Evolutionary conservation across 805 yeast genomes (phyloP).

Genomic region (Kodamaea fukazawae): DNA sequence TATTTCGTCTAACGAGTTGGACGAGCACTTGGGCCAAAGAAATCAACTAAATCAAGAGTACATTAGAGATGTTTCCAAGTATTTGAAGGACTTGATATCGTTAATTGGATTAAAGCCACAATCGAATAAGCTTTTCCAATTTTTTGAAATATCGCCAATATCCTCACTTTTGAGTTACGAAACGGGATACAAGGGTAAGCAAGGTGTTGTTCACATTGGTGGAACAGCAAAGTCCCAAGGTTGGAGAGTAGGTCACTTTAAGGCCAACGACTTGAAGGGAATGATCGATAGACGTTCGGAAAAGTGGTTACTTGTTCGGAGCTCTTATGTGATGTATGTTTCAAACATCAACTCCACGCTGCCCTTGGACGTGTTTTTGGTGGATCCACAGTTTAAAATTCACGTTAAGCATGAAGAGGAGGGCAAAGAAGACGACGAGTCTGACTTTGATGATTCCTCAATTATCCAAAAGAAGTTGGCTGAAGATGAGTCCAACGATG

Average conservation of each 20-base stretch:
- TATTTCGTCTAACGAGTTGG: constrained; percentile 14
- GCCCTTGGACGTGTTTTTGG: constrained; percentile 85
- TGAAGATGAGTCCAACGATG: constrained; percentile 21
- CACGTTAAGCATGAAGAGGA: constrained; percentile 38
- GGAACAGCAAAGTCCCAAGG: constrained; percentile 88
- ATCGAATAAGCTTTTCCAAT: constrained; percentile 77
- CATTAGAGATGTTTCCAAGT: constrained; percentile 55
- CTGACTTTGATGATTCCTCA: constrained; percentile 45
- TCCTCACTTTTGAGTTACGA: constrained; percentile 83
- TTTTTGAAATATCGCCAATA: constrained; percentile 86
- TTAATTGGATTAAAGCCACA: constrained; percentile 71
- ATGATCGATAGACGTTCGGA: constrained; percentile 89
- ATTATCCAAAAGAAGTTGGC: constrained; percentile 23
- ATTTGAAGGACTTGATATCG: constrained; percentile 59
- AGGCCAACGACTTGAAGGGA: constrained; percentile 71
- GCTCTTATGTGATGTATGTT: constrained; percentile 81
- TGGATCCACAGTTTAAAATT: constrained; percentile 73
- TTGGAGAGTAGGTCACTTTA: constrained; percentile 92
- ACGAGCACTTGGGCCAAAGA: constrained; percentile 27
- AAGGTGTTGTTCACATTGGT: constrained; percentile 77
- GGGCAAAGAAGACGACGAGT: constrained; percentile 36
- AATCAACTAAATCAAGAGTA: constrained; percentile 35
- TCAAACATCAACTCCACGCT: constrained; percentile 83
- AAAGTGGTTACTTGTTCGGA: constrained; percentile 88
- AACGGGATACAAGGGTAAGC: constrained; percentile 78